Evolutionary conservation across 1,284 basidiomycete species (phyloP).

Genomic region (Boletellus deceptivus): DNA sequence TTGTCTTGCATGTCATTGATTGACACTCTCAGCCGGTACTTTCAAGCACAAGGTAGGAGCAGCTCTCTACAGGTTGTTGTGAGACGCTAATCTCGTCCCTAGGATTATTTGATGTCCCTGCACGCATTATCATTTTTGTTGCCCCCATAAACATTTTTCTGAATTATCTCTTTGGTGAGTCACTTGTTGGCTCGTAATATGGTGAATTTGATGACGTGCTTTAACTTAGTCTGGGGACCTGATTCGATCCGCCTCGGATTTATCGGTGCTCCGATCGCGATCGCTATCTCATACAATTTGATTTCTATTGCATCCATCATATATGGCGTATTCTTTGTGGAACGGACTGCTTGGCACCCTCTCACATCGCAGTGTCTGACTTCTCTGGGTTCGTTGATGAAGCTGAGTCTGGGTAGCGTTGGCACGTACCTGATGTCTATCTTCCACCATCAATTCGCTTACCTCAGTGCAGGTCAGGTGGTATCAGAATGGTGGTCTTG

Average conservation of each 20-base stretch:
- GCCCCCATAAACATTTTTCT: slow-evolving; percentile 86
- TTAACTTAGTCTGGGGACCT: slow-evolving; percentile 87
- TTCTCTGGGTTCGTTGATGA: slow-evolving; percentile 69
- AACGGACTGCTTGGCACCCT: slow-evolving; percentile 84
- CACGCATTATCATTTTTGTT: slow-evolving; percentile 78
- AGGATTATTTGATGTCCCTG: slow-evolving; percentile 86
- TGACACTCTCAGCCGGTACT: slow-evolving; percentile 63
- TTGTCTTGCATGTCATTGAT: slow-evolving; percentile 30
- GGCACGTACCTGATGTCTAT: slow-evolving; percentile 36
- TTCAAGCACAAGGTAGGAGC: slow-evolving; percentile 76
- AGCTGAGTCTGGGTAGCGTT: slow-evolving; percentile 77
- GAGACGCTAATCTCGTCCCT: slow-evolving; percentile 10
- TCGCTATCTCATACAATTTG: slow-evolving; percentile 85
- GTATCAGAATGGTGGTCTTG: slow-evolving; percentile 89
- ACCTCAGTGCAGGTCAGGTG: slow-evolving; percentile 37
- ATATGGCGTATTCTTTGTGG: slow-evolving; percentile 77
- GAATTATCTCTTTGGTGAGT: slow-evolving; percentile 77
- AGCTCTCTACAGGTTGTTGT: background rate
- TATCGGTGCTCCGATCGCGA: slow-evolving; percentile 90
- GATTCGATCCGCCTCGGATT: slow-evolving; percentile 79
- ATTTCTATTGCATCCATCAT: slow-evolving; percentile 66
- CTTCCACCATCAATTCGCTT: background rate
- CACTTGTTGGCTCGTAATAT: background rate
- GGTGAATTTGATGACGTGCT: slow-evolving; percentile 7
- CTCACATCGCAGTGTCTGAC: slow-evolving; percentile 65